Base-by-base conservation (phyloP, 352 stramenopile genomes). In the Saprolegnia parasitica region DNA sequence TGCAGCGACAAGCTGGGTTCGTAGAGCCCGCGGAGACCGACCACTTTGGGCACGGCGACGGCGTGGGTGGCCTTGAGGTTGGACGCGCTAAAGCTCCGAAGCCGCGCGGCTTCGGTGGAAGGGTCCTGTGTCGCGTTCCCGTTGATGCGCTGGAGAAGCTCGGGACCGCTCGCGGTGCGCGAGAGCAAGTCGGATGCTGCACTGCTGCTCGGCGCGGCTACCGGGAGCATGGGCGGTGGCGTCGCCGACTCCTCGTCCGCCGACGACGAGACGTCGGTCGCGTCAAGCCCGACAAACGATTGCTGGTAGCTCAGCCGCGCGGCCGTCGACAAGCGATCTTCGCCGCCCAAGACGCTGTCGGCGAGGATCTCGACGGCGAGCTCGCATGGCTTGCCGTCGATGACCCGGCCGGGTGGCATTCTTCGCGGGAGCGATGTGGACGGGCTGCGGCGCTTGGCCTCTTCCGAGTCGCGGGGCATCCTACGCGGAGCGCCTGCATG, bases 1-100 rank as follows among this genome's bases (percentile, higher is more conserved):
- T 94, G 83, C 71, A 84, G 86, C 18, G 76, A 77, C 52, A 89
- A 71, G 11, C n/a, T 39, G 11, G 63, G 63, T 61, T 70, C 63
- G 54, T 70, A 70, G 5, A 70, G 26, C 16, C 63, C 63, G 18
- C 37, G 21, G 32, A 70, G 54, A 21, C 63, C 63, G 20, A 70
- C 63, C 10, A 70, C 46, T 23, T 70, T 70, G 20, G 29, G 24
- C 4, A 42, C 37, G 1, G 26, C 21, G 6, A 35, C 21, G 39
- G 63, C 45, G 0, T 24, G n/a, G 3, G 11, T 10, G 16, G 15
- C 6, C 9, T 46, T 29, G 32, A 67, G 18, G 20, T 60, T 58
- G 23, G 63, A 70, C 10, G n/a, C 55, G 40, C 63, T 70, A 37
- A 70, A 61, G 54, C 63, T 70, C 5, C 63, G 63, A 11, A 24